Base-by-base conservation (phyloP, 805 yeast genomes). In the Metschnikowia shivogae region DNA sequence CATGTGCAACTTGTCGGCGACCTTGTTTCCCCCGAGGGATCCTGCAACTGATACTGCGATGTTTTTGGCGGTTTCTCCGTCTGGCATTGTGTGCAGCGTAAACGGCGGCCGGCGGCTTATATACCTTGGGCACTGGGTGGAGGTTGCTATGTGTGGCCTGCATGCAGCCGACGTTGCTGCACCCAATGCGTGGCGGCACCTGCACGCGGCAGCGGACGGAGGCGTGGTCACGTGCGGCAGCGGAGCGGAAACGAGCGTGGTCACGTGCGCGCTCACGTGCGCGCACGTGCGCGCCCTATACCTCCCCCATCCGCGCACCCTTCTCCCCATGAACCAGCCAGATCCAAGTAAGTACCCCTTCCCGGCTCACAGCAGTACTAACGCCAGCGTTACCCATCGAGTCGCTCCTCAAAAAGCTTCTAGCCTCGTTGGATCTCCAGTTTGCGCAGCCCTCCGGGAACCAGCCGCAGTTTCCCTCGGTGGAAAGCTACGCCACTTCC, bases 401-500 rank as follows among this genome's bases (percentile, higher is more conserved):
- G 53, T 67, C 72, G 14, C 68, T 70, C 45, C 47, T 71, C 42
- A 71, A 69, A 48, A 63, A 57, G 14, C 48, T 69, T 34, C 52
- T 69, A 38, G 41, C 58, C 12, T 58, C 68, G 13, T 60, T 72
- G 43, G 76, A 72, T 46, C 55, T 63, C 37, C 71, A 61, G 51
- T 67, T 63, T 48, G 58, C 55, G 41, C 38, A 58, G 6, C 55
- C 61, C 14, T 29, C 48, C 11, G 13, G 47, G 3, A 13, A 35
- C 19, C 51, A 46, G 35, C 55, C 55, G 3, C 49, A 44, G 22
- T 54, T 47, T 42, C 59, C 67, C 26, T 67, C 59, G 38, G 67
- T 70, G 6, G 75, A 71, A 47, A 55, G 64, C 4, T 72, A 70
- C 44, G 74, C 72, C 20, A 68, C 68, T 11, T 75, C 67, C 53